Percentiles rank a stretch among this genome's conserved stretches.
These are phyloP conservation scores for Hydnomerulius pinastri DNA, from an alignment of 768 basidiomycete species.

Conservation along the genomic window DNA sequence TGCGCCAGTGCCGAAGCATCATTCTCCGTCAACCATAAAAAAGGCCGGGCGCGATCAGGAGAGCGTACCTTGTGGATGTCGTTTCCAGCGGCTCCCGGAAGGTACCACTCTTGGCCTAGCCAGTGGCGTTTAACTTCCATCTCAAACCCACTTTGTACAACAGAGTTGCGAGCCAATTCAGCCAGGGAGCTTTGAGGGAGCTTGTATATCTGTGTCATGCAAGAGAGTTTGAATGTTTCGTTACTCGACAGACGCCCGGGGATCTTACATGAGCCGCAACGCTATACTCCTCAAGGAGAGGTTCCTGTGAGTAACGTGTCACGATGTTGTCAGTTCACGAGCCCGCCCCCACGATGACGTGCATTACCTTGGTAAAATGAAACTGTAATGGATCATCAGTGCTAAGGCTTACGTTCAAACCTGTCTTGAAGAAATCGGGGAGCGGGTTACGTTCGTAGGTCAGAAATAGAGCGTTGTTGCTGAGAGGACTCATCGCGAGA, in stretches of 20 bases:
- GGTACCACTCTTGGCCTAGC: constrained; percentile 92
- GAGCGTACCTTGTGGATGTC: constrained; percentile 85
- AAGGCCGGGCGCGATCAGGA: neutral
- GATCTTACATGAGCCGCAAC: constrained; percentile 89
- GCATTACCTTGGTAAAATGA: constrained; percentile 91
- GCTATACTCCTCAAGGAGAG: constrained; percentile 93
- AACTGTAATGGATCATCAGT: constrained; percentile 97
- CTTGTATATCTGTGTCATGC: constrained; percentile 79
- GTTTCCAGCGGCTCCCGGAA: constrained; percentile 91
- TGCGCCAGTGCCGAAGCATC: neutral
- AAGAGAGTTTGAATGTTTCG: constrained; percentile 1
- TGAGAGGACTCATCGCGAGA: constrained; percentile 96
- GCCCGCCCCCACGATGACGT: neutral
- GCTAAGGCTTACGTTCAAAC: constrained; percentile 93
- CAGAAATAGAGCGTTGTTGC: constrained; percentile 96
- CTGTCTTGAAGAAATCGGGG: constrained; percentile 95
- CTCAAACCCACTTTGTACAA: constrained; percentile 95
- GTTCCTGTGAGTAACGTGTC: constrained; percentile 58
- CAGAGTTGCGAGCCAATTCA: constrained; percentile 97
- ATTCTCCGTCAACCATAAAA: constrained; percentile 8
- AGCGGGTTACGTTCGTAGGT: constrained; percentile 97
- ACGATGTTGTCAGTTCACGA: neutral
- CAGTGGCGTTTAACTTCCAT: constrained; percentile 97
- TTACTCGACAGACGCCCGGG: neutral
- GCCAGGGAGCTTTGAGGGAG: constrained; percentile 92